These are phyloP conservation scores for Puccinia horiana DNA, from an alignment of 1,284 basidiomycete species.

Conservation along the genomic window DNA sequence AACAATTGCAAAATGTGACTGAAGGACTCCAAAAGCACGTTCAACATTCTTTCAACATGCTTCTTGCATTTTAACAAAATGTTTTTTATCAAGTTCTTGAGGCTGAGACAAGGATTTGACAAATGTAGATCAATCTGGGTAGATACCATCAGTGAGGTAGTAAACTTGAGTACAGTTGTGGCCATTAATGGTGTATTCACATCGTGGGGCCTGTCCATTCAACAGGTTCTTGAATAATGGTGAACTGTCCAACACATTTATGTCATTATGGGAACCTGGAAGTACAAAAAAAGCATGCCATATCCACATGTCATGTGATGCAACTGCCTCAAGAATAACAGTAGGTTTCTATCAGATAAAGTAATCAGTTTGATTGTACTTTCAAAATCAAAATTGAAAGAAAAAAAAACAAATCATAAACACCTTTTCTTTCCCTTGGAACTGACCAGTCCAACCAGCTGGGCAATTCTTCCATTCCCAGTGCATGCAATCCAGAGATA, in stretches of 20 bases:
- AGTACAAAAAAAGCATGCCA: conserved; percentile 26
- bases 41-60: background rate
- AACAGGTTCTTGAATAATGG: conserved; percentile 20
- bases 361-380: background rate
- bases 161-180: background rate
- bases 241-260: background rate
- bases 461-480: conserved; percentile 10
- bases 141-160: conserved; percentile 27
- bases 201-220: background rate
- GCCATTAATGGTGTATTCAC: conserved; percentile 10
- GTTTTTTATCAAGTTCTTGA: background rate
- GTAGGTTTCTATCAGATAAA: background rate
- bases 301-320: background rate
- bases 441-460: conserved; percentile 1
- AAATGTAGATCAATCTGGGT: background rate
- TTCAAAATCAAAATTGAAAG: background rate
- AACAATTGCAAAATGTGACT: conserved; percentile 5
- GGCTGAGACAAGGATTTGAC: background rate
- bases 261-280: conserved; percentile 24
- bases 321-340: conserved; percentile 15
- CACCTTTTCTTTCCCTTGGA: conserved; percentile 19
- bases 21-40: conserved; percentile 19
- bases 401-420: background rate
- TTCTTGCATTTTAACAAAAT: conserved; percentile 25
- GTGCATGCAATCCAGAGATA: conserved; percentile 14